phyloP scores from a whole-genome alignment of 331 rosid genomes.

The Erythrophleum ivorense region DNA sequence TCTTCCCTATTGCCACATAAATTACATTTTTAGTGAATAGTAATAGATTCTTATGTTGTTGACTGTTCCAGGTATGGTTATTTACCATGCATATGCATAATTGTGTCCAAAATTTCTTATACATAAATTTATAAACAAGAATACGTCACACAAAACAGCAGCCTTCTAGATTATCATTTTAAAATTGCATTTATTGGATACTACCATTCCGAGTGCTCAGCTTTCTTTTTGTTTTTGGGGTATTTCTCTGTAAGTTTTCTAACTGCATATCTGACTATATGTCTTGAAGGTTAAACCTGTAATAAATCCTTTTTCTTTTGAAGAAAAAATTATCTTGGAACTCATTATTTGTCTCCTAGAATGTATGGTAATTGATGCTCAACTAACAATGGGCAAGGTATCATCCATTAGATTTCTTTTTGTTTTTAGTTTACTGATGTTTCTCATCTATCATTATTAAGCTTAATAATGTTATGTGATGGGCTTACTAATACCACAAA shows the following conservation, averaged over 20 bases:
- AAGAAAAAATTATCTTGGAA: background rate
- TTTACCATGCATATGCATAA: slow-evolving; percentile 24
- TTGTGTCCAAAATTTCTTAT: slow-evolving; percentile 1
- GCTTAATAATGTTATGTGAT: too few relatives aligned
- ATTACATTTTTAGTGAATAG: background rate
- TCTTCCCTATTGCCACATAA: background rate
- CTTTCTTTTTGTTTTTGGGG: slow-evolving; percentile 16
- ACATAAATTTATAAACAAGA: slow-evolving; percentile 8
- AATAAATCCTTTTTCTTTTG: slow-evolving; percentile 6
- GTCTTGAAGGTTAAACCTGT: slow-evolving; percentile 13
- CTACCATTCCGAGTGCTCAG: slow-evolving; percentile 14
- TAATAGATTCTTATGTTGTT: background rate
- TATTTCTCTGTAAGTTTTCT: slow-evolving; percentile 24
- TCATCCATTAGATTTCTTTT: slow-evolving; percentile 54
- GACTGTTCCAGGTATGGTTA: background rate
- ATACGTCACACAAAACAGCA: background rate
- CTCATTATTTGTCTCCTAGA: slow-evolving; percentile 4
- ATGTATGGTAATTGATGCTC: slow-evolving; percentile 44
- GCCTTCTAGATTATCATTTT: slow-evolving; percentile 29
- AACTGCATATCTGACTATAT: background rate
- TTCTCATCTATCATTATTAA: too few relatives aligned
- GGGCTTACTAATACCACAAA: too few relatives aligned
- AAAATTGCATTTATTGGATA: slow-evolving; percentile 11
- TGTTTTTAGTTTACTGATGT: too few relatives aligned
- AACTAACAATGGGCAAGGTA: slow-evolving; percentile 63